These are phyloP conservation scores for Rostrohypoxylon terebratum DNA, from an alignment of 495 filamentous ascomycete species.

Conservation along the genomic window DNA sequence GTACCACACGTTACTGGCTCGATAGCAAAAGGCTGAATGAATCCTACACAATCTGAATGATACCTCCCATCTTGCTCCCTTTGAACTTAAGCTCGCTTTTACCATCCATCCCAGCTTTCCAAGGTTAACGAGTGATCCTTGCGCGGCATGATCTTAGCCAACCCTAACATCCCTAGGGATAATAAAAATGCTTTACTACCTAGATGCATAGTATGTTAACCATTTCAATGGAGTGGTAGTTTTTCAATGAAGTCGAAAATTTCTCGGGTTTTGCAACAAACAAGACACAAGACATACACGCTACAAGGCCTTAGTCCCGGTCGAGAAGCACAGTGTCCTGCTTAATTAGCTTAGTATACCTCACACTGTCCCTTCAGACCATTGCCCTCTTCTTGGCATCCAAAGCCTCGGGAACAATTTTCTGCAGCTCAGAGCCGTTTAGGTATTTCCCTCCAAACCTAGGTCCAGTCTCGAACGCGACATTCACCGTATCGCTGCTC, in stretches of 20 bases:
- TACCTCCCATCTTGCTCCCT: neutral
- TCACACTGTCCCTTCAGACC: constrained; percentile 2
- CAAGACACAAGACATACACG: neutral
- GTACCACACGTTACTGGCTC: neutral
- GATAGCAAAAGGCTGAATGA: neutral
- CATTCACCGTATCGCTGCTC: neutral
- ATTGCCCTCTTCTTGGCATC: neutral
- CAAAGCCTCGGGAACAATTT: neutral
- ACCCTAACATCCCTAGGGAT: too few species aligned
- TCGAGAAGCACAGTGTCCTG: neutral
- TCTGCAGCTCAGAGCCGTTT: neutral
- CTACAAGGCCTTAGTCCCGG: neutral
- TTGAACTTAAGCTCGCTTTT: neutral
- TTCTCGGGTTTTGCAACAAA: too few species aligned
- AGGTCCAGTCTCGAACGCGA: neutral
- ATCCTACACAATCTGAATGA: neutral
- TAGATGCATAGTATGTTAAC: too few species aligned
- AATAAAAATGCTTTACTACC: too few species aligned
- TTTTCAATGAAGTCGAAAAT: too few species aligned
- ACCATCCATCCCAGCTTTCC: neutral
- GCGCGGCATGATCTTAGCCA: too few species aligned
- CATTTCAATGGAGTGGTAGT: neutral
- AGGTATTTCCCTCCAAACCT: neutral
- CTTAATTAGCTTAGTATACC: neutral
- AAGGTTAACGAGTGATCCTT: neutral